phyloP scores from a whole-genome alignment of 306 rosid species.

The Trifolium repens region DNA sequence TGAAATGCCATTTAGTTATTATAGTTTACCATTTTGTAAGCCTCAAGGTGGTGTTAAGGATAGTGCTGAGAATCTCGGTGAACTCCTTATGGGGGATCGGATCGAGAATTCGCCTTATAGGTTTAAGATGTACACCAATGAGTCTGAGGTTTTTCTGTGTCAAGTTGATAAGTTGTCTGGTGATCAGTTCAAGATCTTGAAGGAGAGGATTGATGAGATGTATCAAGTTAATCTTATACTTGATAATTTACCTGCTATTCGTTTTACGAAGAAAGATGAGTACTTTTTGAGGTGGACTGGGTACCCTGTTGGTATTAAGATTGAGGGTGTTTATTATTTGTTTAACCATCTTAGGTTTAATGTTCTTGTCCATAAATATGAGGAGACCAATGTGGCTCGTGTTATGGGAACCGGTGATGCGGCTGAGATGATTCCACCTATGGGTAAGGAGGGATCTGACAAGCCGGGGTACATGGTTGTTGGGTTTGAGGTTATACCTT shows the following conservation, averaged over 20 bases:
- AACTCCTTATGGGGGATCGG: conserved; percentile 97
- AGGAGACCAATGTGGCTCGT: conserved; percentile 82
- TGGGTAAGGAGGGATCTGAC: conserved; percentile 55
- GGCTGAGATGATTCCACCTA: conserved; percentile 69
- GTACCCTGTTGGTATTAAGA: conserved; percentile 86
- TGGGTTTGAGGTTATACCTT: conserved; percentile 95
- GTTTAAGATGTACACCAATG: conserved; percentile 73
- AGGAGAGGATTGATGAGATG: conserved; percentile 92
- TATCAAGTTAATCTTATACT: conserved; percentile 86
- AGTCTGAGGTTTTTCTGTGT: conserved; percentile 78
- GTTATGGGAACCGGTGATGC: conserved; percentile 97
- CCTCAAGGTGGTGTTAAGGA: conserved; percentile 85
- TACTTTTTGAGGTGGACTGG: conserved; percentile 85
- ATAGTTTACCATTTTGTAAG: conserved; percentile 82
- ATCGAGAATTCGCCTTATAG: conserved; percentile 88
- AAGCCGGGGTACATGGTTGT: conserved; percentile 92
- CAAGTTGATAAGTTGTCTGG: conserved; percentile 56
- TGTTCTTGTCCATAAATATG: conserved; percentile 89
- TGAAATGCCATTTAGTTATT: conserved; percentile 90
- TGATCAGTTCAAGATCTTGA: conserved; percentile 74
- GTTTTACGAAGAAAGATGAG: conserved; percentile 82
- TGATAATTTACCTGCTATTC: conserved; percentile 80
- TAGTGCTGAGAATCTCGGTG: conserved; percentile 98
- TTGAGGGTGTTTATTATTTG: conserved; percentile 77
- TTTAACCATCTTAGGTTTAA: conserved; percentile 90